Evolutionary conservation across 345 rosid species (phyloP).

Genomic region (Abelmoschus esculentus): DNA sequence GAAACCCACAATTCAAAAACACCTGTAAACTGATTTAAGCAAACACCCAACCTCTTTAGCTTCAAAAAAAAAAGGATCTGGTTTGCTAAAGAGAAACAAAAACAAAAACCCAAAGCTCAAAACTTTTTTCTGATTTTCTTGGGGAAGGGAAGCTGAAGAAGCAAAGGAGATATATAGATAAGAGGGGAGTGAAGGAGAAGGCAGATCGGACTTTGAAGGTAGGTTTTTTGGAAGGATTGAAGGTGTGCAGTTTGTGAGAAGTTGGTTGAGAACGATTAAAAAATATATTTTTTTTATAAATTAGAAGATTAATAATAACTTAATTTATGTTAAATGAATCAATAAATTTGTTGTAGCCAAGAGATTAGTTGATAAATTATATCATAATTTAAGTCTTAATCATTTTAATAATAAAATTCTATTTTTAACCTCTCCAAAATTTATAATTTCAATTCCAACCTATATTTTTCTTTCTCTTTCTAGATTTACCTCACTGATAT

Average conservation of each 20-base stretch:
- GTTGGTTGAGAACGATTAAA: neutral
- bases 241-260: slow-evolving; percentile 10
- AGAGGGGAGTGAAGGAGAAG: slow-evolving; percentile 30
- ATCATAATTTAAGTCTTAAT: no score
- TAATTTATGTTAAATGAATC: no score
- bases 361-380: no score
- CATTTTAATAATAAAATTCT: no score
- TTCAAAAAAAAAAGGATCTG: neutral
- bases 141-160: neutral
- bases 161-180: slow-evolving; percentile 26
- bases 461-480: no score
- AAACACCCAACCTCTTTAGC: neutral
- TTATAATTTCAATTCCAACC: no score
- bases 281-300: no score
- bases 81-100: neutral
- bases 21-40: neutral
- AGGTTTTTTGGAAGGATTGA: neutral
- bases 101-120: neutral
- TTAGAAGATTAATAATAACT: no score
- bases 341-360: no score
- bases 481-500: no score
- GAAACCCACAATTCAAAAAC: slow-evolving; percentile 10
- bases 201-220: neutral
- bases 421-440: no score
- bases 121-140: neutral